Percentiles rank a stretch among this genome's conserved stretches.
These are phyloP conservation scores for Mortierella sp. DNA, from an alignment of 371 early-diverging fungal species.

Conservation along the genomic window DNA sequence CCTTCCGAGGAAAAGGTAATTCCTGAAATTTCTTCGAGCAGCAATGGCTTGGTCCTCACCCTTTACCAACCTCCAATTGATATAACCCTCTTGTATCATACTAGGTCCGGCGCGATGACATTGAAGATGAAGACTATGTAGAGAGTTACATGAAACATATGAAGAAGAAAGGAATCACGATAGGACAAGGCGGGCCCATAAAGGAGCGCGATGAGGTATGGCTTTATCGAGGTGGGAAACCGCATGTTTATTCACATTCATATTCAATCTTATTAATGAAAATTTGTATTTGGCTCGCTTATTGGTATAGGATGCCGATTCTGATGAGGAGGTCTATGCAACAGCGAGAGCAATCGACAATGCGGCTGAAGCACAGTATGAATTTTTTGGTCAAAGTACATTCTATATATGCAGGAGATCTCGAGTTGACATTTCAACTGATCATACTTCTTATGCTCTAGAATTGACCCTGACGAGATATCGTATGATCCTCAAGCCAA, in stretches of 20 bases:
- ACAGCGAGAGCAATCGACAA: conserved; percentile 82
- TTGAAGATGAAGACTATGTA: conserved; percentile 85
- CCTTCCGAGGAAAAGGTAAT: conserved; percentile 61
- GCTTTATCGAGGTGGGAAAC: not conserved
- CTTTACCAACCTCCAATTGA: not conserved
- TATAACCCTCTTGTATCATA: not conserved
- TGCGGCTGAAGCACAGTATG: conserved; percentile 54
- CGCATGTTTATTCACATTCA: not conserved
- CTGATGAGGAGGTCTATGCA: conserved; percentile 91
- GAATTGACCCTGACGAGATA: conserved; percentile 58
- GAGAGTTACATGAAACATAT: conserved; percentile 84
- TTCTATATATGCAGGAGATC: not conserved
- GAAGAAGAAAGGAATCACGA: conserved; percentile 79
- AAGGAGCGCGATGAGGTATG: conserved; percentile 65
- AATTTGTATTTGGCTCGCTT: not conserved
- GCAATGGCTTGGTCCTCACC: not conserved
- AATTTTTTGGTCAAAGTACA: not conserved
- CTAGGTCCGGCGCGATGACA: conserved; percentile 72
- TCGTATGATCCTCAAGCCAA: conserved; percentile 35
- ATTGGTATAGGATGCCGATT: conserved; percentile 70
- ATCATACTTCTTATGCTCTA: conserved; percentile 6
- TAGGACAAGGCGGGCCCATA: conserved; percentile 64
- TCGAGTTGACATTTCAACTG: not conserved
- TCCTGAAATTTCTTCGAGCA: no score
- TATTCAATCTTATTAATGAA: not conserved